Conservation (phyloP, 2,329 filamentous ascomycete species). For the Mycosphaerella sp. region DNA sequence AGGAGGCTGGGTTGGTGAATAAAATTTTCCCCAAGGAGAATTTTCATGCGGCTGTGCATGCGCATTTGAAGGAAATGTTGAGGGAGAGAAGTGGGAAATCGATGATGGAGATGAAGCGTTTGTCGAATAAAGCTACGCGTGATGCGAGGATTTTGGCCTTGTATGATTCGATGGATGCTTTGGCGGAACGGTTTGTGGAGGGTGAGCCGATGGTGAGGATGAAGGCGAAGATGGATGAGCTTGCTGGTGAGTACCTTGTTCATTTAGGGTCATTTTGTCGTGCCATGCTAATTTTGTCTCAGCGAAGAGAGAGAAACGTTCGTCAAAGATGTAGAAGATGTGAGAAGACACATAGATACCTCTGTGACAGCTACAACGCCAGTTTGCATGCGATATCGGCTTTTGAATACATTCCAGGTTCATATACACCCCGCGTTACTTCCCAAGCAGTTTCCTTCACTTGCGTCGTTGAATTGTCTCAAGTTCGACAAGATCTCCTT, state of each 20-base stretch:
- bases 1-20: constrained; percentile 26
- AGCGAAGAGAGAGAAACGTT: constrained; percentile 15
- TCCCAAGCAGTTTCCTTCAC: too few species aligned
- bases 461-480: too few species aligned
- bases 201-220: constrained; percentile 27
- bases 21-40: constrained; percentile 25
- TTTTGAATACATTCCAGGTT: neutral
- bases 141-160: constrained; percentile 24
- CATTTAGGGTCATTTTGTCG: neutral
- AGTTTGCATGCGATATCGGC: neutral
- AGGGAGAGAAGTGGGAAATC: constrained; percentile 23
- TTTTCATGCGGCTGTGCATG: constrained; percentile 24
- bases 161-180: constrained; percentile 23
- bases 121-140: constrained; percentile 22
- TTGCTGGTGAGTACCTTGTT: constrained; percentile 20
- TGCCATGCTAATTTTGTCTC: constrained; percentile 1
- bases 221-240: constrained; percentile 27
- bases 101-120: constrained; percentile 29
- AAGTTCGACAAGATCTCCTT: neutral
- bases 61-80: constrained; percentile 23
- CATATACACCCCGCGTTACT: neutral
- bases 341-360: neutral
- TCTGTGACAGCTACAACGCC: neutral
- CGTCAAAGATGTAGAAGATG: constrained; percentile 15
- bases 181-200: constrained; percentile 27